phyloP scores from a whole-genome alignment of 1,284 basidiomycete genomes.

The Cryptococcus floricola region DNA sequence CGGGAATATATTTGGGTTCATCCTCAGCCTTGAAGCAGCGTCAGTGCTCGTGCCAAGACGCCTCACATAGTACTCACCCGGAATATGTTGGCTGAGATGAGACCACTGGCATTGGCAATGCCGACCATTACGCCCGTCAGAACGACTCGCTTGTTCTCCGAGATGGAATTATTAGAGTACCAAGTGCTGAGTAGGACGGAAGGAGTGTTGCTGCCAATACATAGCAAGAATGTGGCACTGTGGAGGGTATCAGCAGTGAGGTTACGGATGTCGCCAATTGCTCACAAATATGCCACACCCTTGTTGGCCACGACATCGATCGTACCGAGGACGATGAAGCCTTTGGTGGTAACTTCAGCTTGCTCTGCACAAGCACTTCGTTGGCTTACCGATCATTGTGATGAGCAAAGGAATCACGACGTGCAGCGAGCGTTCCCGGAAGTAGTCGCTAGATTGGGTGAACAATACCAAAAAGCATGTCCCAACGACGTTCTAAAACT shows the following conservation, averaged over 20 bases:
- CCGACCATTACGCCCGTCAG: constrained; percentile 56
- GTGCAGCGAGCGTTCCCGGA: constrained; percentile 8
- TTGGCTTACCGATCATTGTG: constrained; percentile 3
- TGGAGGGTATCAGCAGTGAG: background rate
- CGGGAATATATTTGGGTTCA: constrained; percentile 49
- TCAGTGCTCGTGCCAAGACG: constrained; percentile 34
- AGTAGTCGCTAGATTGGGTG: constrained; percentile 49
- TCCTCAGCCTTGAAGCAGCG: constrained; percentile 31
- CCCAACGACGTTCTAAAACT: constrained; percentile 50
- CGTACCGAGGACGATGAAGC: constrained; percentile 56
- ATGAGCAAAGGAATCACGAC: constrained; percentile 2
- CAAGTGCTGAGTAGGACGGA: constrained; percentile 55
- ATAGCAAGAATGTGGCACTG: constrained; percentile 18
- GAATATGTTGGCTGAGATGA: constrained; percentile 57
- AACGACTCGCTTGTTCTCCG: constrained; percentile 54
- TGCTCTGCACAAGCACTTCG: background rate
- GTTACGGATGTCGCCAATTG: constrained; percentile 44
- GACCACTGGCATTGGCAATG: constrained; percentile 55
- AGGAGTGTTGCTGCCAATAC: constrained; percentile 54
- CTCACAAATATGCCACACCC: constrained; percentile 54
- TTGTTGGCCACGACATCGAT: constrained; percentile 51
- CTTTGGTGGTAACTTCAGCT: constrained; percentile 25
- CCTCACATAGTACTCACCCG: constrained; percentile 4
- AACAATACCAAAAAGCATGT: constrained; percentile 50
- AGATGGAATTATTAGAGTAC: constrained; percentile 57